Percentiles rank a stretch among this genome's conserved stretches.
phyloP scores from a whole-genome alignment of 306 rosid species.

The Ceratonia siliqua region DNA sequence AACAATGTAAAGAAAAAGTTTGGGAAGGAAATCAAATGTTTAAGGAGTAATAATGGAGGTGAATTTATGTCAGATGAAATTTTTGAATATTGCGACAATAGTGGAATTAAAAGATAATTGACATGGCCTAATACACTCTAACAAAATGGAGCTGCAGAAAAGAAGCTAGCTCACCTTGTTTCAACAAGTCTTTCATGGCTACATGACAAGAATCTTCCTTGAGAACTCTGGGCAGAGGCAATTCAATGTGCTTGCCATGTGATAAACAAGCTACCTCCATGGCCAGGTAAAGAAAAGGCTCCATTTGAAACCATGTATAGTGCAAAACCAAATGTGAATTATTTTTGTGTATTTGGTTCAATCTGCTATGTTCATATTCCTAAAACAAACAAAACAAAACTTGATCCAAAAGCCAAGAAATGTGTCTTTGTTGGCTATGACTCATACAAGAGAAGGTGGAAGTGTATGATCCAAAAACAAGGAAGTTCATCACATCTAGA shows the following conservation, averaged over 20 bases:
- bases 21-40: background rate
- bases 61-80: no score
- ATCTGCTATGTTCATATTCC: no score
- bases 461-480: no score
- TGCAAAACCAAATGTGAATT: no score
- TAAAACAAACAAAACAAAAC: no score
- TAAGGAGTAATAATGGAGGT: no score
- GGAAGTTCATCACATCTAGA: no score
- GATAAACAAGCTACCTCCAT: background rate
- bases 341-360: no score
- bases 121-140: background rate
- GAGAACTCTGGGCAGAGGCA: background rate
- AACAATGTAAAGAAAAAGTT: background rate
- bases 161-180: background rate
- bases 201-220: background rate
- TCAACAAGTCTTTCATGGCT: background rate
- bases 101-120: background rate
- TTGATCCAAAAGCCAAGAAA: no score
- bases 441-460: no score
- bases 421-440: no score
- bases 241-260: background rate
- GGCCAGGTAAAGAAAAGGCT: background rate
- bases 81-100: background rate
- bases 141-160: background rate
- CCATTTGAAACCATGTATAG: no score